Evolutionary conservation across 495 filamentous ascomycete species (phyloP).

Genomic region (Viridothelium virens): DNA sequence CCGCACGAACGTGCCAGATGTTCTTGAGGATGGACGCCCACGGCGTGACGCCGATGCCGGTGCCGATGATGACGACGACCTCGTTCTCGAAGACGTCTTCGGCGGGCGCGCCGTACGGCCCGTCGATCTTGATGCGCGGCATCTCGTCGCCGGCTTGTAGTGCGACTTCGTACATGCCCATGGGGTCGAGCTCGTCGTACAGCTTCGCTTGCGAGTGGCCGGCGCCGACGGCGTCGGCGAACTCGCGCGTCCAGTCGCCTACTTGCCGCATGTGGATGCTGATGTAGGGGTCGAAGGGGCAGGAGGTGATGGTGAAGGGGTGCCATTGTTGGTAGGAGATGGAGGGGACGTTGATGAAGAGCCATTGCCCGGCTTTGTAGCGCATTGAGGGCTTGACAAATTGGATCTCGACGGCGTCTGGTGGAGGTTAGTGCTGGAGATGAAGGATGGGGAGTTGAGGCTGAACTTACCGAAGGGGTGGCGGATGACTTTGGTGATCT

Average conservation of each 20-base stretch:
- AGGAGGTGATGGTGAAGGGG: slow-evolving; percentile 98
- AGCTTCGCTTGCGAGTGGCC: slow-evolving; percentile 75
- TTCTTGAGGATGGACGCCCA: slow-evolving; percentile 98
- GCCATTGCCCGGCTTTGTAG: slow-evolving; percentile 97
- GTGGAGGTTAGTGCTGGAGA: slow-evolving; percentile 30
- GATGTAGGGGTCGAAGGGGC: slow-evolving; percentile 89
- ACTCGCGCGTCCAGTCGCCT: slow-evolving; percentile 82
- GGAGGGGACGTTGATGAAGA: slow-evolving; percentile 87
- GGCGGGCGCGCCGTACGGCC: slow-evolving; percentile 92
- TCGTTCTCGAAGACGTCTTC: slow-evolving; percentile 98
- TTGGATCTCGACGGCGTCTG: slow-evolving; percentile 94
- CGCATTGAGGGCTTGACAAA: slow-evolving; percentile 93
- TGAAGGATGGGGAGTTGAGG: slow-evolving; percentile 5
- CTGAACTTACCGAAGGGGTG: slow-evolving; percentile 80
- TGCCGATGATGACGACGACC: slow-evolving; percentile 93
- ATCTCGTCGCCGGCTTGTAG: slow-evolving; percentile 85
- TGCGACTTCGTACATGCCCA: slow-evolving; percentile 98
- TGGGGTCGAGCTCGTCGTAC: slow-evolving; percentile 82
- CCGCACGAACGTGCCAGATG: slow-evolving; percentile 89
- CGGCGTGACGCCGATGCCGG: slow-evolving; percentile 94
- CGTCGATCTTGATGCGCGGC: slow-evolving; percentile 83
- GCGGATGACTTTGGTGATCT: slow-evolving; percentile 86
- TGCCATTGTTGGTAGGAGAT: slow-evolving; percentile 92
- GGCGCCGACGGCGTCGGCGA: slow-evolving; percentile 89
- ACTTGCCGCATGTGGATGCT: slow-evolving; percentile 93